Conservation (phyloP, 225 moss, liverwort and hornwort genomes). For the Neckera pumila region DNA sequence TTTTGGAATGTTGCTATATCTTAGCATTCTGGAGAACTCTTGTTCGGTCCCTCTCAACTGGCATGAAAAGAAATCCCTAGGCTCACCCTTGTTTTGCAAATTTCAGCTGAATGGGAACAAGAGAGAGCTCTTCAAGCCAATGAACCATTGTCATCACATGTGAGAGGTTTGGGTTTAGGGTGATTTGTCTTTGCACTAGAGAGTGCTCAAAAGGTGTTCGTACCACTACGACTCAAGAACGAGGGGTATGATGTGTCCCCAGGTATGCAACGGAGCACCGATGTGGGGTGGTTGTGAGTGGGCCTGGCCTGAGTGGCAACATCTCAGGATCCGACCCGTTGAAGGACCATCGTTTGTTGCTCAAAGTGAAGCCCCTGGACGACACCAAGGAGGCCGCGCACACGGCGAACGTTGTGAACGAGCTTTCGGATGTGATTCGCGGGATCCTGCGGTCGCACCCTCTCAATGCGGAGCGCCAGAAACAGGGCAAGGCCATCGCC, state of each 20-base stretch:
- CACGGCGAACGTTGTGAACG: conserved; percentile 82
- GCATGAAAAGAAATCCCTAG: neutral
- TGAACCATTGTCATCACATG: no score
- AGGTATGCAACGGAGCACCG: conserved; percentile 99
- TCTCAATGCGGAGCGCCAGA: conserved; percentile 66
- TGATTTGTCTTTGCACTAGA: neutral
- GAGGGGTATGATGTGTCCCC: neutral
- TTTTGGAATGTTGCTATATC: neutral
- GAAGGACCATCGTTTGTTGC: conserved; percentile 71
- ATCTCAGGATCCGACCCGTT: conserved; percentile 90
- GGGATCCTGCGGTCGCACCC: conserved; percentile 71
- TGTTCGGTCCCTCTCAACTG: neutral
- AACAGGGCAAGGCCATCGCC: conserved; percentile 74
- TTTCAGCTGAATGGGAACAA: neutral
- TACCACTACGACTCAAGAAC: neutral
- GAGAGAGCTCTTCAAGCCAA: neutral
- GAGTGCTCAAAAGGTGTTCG: neutral
- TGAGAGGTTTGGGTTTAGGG: neutral
- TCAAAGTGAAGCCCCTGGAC: conserved; percentile 65
- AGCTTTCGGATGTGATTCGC: conserved; percentile 77
- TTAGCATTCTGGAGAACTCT: neutral
- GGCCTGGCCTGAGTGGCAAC: conserved; percentile 79
- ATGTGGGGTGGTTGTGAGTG: conserved; percentile 97
- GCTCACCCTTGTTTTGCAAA: neutral
- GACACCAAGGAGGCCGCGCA: conserved; percentile 65